Conservation (phyloP, 805 yeast genomes). For the Torulaspora quercuum region DNA sequence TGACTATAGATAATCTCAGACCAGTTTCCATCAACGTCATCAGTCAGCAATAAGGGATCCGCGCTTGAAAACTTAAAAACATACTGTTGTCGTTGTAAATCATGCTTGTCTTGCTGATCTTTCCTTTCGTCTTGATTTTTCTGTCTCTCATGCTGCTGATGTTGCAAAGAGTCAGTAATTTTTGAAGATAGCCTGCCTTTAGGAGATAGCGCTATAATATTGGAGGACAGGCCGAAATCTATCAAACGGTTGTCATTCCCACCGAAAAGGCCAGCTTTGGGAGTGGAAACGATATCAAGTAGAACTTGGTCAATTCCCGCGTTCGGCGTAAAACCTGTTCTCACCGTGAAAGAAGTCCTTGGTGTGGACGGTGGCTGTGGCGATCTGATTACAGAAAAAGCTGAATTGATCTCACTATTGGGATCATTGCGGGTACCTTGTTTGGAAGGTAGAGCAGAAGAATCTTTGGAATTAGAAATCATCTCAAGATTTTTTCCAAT, state of each 20-base stretch:
- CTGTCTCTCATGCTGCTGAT: conserved; percentile 4
- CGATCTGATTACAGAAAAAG: conserved; percentile 17
- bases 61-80: conserved; percentile 34
- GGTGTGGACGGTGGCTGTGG: conserved; percentile 30
- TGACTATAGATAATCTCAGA: conserved; percentile 22
- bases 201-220: conserved; percentile 17
- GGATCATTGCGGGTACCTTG: conserved; percentile 3
- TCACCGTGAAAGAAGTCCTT: conserved; percentile 23
- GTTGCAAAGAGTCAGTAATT: conserved; percentile 4
- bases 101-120: conserved; percentile 11
- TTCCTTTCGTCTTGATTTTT: conserved; percentile 1
- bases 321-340: conserved; percentile 29
- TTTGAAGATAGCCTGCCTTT: conserved; percentile 10
- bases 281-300: conserved; percentile 18
- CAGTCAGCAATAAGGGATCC: conserved; percentile 34
- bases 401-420: conserved; percentile 7
- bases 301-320: conserved; percentile 28
- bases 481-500: too few species aligned
- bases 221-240: conserved; percentile 8
- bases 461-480: too few species aligned
- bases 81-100: conserved; percentile 21
- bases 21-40: conserved; percentile 29
- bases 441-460: too few species aligned
- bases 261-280: conserved; percentile 11
- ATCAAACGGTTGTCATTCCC: conserved; percentile 10